Conservation (phyloP, 1,284 basidiomycete genomes). For the Paramarasmius palmivorus region DNA sequence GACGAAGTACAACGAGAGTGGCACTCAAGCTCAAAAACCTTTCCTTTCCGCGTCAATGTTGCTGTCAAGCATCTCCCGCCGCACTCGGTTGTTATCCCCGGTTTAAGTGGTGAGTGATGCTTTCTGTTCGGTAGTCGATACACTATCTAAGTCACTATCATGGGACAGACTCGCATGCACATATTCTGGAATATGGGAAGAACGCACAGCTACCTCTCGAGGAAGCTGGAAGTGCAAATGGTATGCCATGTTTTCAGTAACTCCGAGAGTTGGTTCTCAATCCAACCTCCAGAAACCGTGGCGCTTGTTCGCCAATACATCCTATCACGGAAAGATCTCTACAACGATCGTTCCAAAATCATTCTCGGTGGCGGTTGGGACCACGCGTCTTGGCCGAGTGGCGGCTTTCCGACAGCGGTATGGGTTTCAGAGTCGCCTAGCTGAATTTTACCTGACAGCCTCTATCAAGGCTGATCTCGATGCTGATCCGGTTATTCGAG, state of each 20-base stretch:
- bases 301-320: neutral
- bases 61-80: too few relatives aligned
- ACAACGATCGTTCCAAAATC: neutral
- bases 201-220: neutral
- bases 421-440: neutral
- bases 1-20: too few relatives aligned
- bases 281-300: neutral
- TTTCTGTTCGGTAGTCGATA: too few relatives aligned
- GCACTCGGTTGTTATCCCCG: too few relatives aligned
- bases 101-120: too few relatives aligned
- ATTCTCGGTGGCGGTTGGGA: neutral
- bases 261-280: neutral
- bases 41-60: too few relatives aligned
- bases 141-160: too few relatives aligned
- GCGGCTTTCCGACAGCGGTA: neutral
- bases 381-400: neutral
- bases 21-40: too few relatives aligned
- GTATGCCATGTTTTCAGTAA: neutral
- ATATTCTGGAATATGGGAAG: conserved; percentile 3
- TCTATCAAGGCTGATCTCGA: neutral
- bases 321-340: neutral
- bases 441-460: neutral
- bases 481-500: neutral
- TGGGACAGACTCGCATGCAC: neutral
- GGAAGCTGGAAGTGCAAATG: neutral